These are phyloP conservation scores for Penicillium goetzii DNA, from an alignment of 495 filamentous ascomycete genomes.

Conservation along the genomic window DNA sequence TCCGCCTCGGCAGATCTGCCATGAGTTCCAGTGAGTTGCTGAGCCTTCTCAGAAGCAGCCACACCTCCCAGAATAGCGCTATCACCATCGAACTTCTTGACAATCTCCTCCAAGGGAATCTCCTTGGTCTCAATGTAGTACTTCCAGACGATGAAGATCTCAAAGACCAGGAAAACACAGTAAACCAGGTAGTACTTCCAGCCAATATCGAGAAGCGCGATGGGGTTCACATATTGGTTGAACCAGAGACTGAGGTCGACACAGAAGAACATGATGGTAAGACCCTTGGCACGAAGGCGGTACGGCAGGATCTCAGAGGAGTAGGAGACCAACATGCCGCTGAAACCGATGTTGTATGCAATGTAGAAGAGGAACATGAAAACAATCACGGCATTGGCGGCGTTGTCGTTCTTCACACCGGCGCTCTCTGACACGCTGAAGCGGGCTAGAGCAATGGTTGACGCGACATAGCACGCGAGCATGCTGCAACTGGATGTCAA, in stretches of 20 bases:
- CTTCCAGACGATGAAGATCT: slow-evolving; percentile 63
- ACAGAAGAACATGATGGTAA: slow-evolving; percentile 66
- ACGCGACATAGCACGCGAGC: slow-evolving; percentile 37
- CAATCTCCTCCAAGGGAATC: slow-evolving; percentile 67
- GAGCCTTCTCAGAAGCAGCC: slow-evolving; percentile 21
- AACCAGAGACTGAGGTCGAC: slow-evolving; percentile 56
- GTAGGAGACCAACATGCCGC: slow-evolving; percentile 64
- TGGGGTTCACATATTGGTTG: slow-evolving; percentile 60
- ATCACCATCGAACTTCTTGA: slow-evolving; percentile 64
- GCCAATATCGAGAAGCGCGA: slow-evolving; percentile 58
- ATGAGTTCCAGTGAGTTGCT: slow-evolving; percentile 8
- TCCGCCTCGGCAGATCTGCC: neutral
- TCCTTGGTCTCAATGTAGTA: slow-evolving; percentile 70
- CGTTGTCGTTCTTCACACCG: slow-evolving; percentile 14
- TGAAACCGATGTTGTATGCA: slow-evolving; percentile 63
- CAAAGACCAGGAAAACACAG: slow-evolving; percentile 61
- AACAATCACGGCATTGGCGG: slow-evolving; percentile 55
- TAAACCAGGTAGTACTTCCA: slow-evolving; percentile 69
- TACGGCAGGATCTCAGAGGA: slow-evolving; percentile 69
- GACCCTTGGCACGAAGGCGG: slow-evolving; percentile 69
- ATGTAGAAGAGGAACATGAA: slow-evolving; percentile 64
- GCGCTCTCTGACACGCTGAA: slow-evolving; percentile 1
- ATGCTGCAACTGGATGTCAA: slow-evolving; percentile 42
- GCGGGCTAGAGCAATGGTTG: slow-evolving; percentile 36
- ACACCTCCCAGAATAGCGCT: slow-evolving; percentile 44